phyloP scores from a whole-genome alignment of 2,329 filamentous ascomycete species.

The Mycocentrospora acerina region DNA sequence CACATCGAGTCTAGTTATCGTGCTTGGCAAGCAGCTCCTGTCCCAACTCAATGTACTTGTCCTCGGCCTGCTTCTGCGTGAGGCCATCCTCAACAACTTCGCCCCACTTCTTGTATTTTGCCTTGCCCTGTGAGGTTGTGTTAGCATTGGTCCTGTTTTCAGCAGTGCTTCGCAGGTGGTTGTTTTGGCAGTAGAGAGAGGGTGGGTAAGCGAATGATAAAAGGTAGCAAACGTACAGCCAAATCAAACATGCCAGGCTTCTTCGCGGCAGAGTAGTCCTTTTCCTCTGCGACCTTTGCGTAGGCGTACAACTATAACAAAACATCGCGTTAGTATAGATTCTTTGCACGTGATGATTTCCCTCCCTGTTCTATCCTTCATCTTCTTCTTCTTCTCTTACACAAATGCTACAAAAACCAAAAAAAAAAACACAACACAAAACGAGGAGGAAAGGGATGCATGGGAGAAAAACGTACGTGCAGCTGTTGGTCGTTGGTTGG shows the following conservation, averaged over 20 bases:
- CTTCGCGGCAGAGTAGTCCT: conserved; percentile 44
- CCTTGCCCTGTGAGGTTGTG: conserved; percentile 67
- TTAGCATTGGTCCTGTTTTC: conserved; percentile 4
- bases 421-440: no score
- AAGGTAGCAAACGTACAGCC: conserved; percentile 52
- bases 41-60: conserved; percentile 72
- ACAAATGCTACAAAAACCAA: neutral
- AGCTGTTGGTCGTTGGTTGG: conserved; percentile 48
- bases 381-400: neutral
- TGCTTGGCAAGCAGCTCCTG: conserved; percentile 70
- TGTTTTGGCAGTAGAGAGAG: neutral
- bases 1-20: conserved; percentile 52
- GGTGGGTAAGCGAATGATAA: neutral
- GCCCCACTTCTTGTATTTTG: conserved; percentile 79
- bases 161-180: no score
- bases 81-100: conserved; percentile 65
- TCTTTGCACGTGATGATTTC: neutral
- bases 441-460: neutral
- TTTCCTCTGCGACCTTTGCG: conserved; percentile 46
- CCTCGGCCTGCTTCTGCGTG: conserved; percentile 68
- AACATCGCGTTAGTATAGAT: neutral
- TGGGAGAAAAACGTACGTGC: conserved; percentile 52
- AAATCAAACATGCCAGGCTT: conserved; percentile 70
- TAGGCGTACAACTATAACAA: conserved; percentile 57
- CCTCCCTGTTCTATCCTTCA: neutral